Percentiles rank a stretch among this genome's conserved stretches.
These are phyloP conservation scores for Schizophyllum commune DNA, from an alignment of 1,284 basidiomycete species.

Conservation along the genomic window DNA sequence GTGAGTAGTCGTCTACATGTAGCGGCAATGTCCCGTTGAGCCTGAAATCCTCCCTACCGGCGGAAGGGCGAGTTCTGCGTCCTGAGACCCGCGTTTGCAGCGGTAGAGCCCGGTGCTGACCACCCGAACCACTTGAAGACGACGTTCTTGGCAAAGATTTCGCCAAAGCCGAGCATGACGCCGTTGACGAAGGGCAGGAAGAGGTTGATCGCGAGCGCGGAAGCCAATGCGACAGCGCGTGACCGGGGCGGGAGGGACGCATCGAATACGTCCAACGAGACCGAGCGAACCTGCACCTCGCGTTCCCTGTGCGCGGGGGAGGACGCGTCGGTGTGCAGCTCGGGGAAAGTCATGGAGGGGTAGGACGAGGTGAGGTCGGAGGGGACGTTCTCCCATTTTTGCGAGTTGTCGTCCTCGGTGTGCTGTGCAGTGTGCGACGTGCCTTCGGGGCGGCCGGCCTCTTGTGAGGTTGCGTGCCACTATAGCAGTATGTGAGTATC, in stretches of 20 bases:
- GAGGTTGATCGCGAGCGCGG: conserved; percentile 87
- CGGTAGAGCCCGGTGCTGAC: conserved; percentile 8
- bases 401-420: conserved; percentile 39
- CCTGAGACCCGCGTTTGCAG: neutral
- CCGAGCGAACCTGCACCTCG: conserved; percentile 30
- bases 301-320: conserved; percentile 23
- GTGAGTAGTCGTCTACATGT: neutral
- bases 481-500: neutral
- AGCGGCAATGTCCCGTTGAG: neutral
- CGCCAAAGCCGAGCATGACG: conserved; percentile 97
- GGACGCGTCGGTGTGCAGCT: conserved; percentile 31
- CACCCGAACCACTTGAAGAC: conserved; percentile 60
- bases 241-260: conserved; percentile 54
- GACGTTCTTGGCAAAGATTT: conserved; percentile 91
- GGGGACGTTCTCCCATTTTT: conserved; percentile 62
- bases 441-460: neutral
- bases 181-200: conserved; percentile 94
- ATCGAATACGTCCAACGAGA: conserved; percentile 80
- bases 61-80: neutral
- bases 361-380: conserved; percentile 56
- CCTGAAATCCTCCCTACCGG: neutral
- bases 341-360: conserved; percentile 67
- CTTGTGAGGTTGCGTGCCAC: neutral
- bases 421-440: neutral
- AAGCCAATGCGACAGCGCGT: conserved; percentile 65